Base-by-base conservation (phyloP, 2,329 filamentous ascomycete species). In the Ascosphaera apis region DNA sequence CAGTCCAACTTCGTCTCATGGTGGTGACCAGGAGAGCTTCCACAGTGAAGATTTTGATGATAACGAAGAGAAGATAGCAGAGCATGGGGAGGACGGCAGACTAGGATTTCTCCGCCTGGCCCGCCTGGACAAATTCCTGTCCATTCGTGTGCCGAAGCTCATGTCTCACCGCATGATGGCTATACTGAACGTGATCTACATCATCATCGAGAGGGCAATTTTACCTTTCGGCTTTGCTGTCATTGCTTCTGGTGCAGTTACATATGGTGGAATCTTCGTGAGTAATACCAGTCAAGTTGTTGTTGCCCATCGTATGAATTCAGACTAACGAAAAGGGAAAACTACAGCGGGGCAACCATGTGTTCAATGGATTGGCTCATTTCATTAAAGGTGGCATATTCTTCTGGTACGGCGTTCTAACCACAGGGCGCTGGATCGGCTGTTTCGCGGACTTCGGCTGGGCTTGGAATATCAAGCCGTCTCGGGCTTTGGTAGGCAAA, bases 341-440 rank as follows among this genome's bases (percentile, higher is more conserved):
- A 3, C 8, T 25, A 15, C 43, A 83, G 76, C 73, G 76, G 52
- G 76, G 68, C 3, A 53, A 54, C 15, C 62, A 63, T 2, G 61
- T 93, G 39, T 91, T 86, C 61, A 84, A 74, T 45, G 82, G 86
- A 2, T 63, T 93, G 31, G 86, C 86, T 5, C 86, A 95, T 51
- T 92, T 81, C 60, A 73, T 93, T 53, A 95, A 95, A 53, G 86
- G 86, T 33, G 80, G 80, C 3, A 77, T 95, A 37, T 95, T 95
- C 62, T 82, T 93, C 58, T 88, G 81, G 74, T 80, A 91, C 42
- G 86, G 86, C 6, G 57, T 92, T 15, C 58, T 93, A 40, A 91
- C 81, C 0, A 64, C 95, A 3, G 83, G 82, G 19, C 75, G 86
- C 38, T 93, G 82, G 77, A 72, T 83, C 49, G 86, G 86, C 17